A percentile compares a stretch with the other conserved stretches of the same genome.
phyloP scores from a whole-genome alignment of 495 filamentous ascomycete species.

The Daldinia grandis region DNA sequence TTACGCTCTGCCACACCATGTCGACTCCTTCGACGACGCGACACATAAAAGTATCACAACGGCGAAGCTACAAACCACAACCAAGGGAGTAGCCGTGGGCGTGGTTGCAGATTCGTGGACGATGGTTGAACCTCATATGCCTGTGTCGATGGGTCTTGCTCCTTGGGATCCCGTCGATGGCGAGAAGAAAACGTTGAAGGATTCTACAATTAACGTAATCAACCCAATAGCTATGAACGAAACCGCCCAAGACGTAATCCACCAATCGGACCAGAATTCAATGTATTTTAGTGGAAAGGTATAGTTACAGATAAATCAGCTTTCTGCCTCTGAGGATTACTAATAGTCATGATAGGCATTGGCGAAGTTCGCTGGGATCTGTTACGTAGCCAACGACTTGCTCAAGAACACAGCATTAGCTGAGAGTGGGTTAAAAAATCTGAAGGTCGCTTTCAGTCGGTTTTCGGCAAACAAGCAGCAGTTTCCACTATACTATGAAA shows the following conservation, averaged over 20 bases:
- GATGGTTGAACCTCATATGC: slow-evolving; percentile 76
- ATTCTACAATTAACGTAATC: slow-evolving; percentile 62
- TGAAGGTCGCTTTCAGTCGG: slow-evolving; percentile 79
- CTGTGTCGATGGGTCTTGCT: slow-evolving; percentile 73
- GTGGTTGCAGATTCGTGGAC: slow-evolving; percentile 82
- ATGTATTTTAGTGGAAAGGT: slow-evolving; percentile 97
- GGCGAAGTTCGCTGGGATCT: slow-evolving; percentile 82
- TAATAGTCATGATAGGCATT: slow-evolving; percentile 64
- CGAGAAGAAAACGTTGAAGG: slow-evolving; percentile 60
- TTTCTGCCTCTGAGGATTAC: slow-evolving; percentile 1
- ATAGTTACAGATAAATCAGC: slow-evolving; percentile 4
- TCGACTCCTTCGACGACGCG: slow-evolving; percentile 70
- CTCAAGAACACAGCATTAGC: slow-evolving; percentile 68
- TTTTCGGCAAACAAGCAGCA: slow-evolving; percentile 81
- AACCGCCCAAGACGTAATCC: slow-evolving; percentile 72
- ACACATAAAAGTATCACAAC: slow-evolving; percentile 65
- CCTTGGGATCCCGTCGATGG: slow-evolving; percentile 73
- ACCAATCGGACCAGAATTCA: slow-evolving; percentile 79
- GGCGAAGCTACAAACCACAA: slow-evolving; percentile 78
- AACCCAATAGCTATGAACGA: slow-evolving; percentile 68
- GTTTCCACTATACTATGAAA: slow-evolving; percentile 82
- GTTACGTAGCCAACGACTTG: slow-evolving; percentile 74
- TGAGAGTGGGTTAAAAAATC: slow-evolving; percentile 65
- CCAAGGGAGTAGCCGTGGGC: slow-evolving; percentile 81
- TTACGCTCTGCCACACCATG: slow-evolving; percentile 91